Percentiles rank a stretch among this genome's conserved stretches.
Evolutionary conservation across 1,139 yeast species (phyloP).

Genomic region (Blastobotrys illinoisensis): DNA sequence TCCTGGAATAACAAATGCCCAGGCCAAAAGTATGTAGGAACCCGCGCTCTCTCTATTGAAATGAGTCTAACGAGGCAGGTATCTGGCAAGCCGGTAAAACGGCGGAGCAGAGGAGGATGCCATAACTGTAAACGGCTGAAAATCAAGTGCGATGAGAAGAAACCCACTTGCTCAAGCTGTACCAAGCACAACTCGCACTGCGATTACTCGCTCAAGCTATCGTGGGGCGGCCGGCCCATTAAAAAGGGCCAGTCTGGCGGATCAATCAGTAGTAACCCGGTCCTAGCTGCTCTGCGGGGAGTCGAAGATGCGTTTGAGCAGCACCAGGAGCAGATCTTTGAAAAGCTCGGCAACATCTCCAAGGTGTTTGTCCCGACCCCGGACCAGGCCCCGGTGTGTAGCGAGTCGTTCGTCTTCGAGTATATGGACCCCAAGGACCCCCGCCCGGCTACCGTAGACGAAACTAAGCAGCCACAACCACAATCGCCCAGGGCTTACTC

Average conservation of each 20-base stretch:
- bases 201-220: slow-evolving; percentile 59
- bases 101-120: slow-evolving; percentile 30
- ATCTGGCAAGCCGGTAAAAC: slow-evolving; percentile 20
- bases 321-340: neutral
- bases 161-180: slow-evolving; percentile 63
- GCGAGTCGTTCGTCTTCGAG: slow-evolving; percentile 20
- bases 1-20: neutral
- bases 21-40: neutral
- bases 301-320: neutral
- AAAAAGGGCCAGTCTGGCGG: slow-evolving; percentile 1
- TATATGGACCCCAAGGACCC: slow-evolving; percentile 2
- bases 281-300: neutral
- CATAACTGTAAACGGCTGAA: slow-evolving; percentile 30
- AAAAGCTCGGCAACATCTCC: slow-evolving; percentile 13
- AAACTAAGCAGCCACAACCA: neutral
- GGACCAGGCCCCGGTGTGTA: slow-evolving; percentile 17
- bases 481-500: neutral
- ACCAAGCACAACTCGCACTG: slow-evolving; percentile 45
- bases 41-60: neutral
- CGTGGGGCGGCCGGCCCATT: slow-evolving; percentile 77
- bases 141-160: slow-evolving; percentile 55
- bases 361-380: slow-evolving; percentile 21
- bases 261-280: neutral
- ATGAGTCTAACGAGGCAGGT: slow-evolving; percentile 7
- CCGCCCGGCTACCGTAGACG: neutral